A percentile compares a stretch with the other conserved stretches of the same genome.
Conservation (phyloP, 2,329 filamentous ascomycete genomes). For the Elsinoe batatas region DNA sequence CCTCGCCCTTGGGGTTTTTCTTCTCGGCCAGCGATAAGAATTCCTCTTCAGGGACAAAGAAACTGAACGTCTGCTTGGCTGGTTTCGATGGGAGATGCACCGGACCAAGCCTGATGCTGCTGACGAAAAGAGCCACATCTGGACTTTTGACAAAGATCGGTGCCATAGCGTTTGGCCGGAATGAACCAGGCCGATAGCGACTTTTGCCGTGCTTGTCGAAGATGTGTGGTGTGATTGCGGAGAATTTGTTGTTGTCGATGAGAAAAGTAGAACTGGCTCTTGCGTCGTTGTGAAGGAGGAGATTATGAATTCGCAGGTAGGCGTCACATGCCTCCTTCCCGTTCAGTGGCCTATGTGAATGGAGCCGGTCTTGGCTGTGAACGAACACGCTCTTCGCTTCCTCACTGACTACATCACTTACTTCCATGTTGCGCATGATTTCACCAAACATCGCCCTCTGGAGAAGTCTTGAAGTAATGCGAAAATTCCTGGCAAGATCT, state of each 20-base stretch:
- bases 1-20: neutral
- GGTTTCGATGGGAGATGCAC: neutral
- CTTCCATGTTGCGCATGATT: neutral
- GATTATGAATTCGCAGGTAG: neutral
- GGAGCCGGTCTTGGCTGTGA: neutral
- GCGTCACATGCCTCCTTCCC: neutral
- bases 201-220: neutral
- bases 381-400: neutral
- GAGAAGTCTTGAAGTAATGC: neutral
- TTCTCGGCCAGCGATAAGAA: neutral
- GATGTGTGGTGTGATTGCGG: neutral
- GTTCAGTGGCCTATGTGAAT: neutral
- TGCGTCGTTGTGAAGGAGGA: neutral
- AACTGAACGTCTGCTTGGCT: neutral
- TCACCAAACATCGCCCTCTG: constrained; percentile 1
- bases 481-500: constrained; percentile 2
- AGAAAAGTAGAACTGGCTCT: neutral
- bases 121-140: neutral
- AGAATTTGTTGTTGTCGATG: neutral
- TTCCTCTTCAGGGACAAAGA: neutral
- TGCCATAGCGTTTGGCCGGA: neutral
- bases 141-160: neutral
- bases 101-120: neutral
- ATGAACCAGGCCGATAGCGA: neutral
- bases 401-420: neutral